A percentile compares a stretch with the other conserved stretches of the same genome.
phyloP scores from a whole-genome alignment of 1,284 basidiomycete species.

The Fomes fomentarius region DNA sequence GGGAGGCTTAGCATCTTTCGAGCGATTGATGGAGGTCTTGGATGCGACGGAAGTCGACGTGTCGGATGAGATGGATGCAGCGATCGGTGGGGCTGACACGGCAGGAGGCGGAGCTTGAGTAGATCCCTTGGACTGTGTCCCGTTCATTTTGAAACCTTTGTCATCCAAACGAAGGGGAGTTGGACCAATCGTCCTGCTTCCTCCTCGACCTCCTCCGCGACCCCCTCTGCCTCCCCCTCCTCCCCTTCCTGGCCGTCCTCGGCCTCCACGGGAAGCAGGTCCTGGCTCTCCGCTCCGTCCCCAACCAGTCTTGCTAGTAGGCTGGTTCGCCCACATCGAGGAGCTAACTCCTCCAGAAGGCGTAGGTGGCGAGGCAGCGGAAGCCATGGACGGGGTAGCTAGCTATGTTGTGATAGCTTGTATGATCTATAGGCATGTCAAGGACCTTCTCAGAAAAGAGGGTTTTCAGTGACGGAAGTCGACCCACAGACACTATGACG shows the following conservation, averaged over 20 bases:
- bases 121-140: constrained; percentile 20
- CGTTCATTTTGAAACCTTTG: constrained; percentile 18
- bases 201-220: constrained; percentile 32
- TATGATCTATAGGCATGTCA: constrained; percentile 5
- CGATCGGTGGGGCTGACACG: constrained; percentile 30
- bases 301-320: constrained; percentile 45
- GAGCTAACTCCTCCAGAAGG: constrained; percentile 26
- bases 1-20: constrained; percentile 24
- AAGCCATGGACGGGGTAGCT: constrained; percentile 24
- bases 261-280: constrained; percentile 47
- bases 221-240: constrained; percentile 43
- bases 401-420: constrained; percentile 4
- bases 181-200: constrained; percentile 25
- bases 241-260: constrained; percentile 35
- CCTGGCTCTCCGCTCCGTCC: constrained; percentile 49
- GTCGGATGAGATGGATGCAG: constrained; percentile 37
- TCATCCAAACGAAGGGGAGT: constrained; percentile 20
- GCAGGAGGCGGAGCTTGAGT: constrained; percentile 1
- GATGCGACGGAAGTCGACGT: constrained; percentile 23
- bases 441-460: constrained; percentile 10
- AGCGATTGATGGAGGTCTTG: constrained; percentile 15
- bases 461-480: constrained; percentile 1
- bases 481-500: constrained; percentile 13
- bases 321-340: constrained; percentile 31
- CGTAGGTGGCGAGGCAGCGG: constrained; percentile 24